These are phyloP conservation scores for Vitis riparia DNA, from an alignment of 164 flowering plant genomes.

Conservation along the genomic window DNA sequence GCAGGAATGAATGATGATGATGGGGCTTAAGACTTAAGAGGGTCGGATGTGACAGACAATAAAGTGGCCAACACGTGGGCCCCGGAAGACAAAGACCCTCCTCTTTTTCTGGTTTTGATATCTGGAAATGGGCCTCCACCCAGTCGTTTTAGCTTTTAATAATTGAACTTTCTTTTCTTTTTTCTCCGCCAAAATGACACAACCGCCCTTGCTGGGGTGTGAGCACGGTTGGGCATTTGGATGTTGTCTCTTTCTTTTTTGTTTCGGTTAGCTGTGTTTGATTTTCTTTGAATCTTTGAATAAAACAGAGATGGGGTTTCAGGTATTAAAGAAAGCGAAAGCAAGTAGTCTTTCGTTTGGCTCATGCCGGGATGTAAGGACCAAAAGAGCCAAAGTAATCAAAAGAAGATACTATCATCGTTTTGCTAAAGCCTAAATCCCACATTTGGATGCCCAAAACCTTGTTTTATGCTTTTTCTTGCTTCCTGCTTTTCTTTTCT, in stretches of 20 bases:
- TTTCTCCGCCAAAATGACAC: background rate
- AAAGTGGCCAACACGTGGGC: conserved; percentile 25
- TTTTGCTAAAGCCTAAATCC: conserved; percentile 2
- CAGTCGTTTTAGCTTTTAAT: background rate
- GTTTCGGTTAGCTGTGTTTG: no score
- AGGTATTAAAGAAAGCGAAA: background rate
- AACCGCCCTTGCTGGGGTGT: background rate
- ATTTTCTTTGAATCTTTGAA: conserved; percentile 13
- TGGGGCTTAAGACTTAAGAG: background rate
- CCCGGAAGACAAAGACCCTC: background rate
- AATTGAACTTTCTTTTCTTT: background rate
- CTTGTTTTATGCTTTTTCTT: background rate
- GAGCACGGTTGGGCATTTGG: background rate
- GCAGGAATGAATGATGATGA: conserved; percentile 5
- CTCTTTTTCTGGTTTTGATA: conserved; percentile 5
- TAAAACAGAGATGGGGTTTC: background rate
- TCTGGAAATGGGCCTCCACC: background rate
- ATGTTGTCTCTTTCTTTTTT: background rate
- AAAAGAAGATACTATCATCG: conserved; percentile 8
- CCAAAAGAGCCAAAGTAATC: conserved; percentile 17
- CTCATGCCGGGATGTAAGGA: background rate
- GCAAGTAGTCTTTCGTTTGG: background rate
- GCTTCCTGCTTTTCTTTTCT: background rate
- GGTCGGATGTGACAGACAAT: background rate
- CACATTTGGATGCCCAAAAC: conserved; percentile 1